These are phyloP conservation scores for Plasmopara halstedii DNA, from an alignment of 352 stramenopile species.

Conservation along the genomic window DNA sequence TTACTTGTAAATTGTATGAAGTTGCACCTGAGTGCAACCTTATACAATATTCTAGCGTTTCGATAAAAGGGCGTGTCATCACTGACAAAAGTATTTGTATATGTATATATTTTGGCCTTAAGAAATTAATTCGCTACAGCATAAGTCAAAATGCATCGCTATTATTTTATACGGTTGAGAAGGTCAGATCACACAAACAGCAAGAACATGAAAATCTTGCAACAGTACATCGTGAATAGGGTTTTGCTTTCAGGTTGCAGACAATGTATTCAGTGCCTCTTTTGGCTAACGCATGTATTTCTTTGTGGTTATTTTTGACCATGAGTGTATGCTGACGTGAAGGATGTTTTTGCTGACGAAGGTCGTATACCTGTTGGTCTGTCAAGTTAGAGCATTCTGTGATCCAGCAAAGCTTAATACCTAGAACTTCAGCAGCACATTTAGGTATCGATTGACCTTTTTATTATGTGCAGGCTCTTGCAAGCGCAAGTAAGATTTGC, in stretches of 20 bases:
- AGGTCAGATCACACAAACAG: not conserved
- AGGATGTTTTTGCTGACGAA: not conserved
- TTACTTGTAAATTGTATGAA: constrained; percentile 14
- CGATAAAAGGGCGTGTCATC: not conserved
- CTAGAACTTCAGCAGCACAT: not conserved
- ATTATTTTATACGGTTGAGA: not conserved
- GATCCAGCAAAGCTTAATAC: not conserved
- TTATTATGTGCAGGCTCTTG: too few species aligned
- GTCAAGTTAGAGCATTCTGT: not conserved
- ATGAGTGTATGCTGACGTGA: not conserved
- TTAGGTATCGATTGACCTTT: too few species aligned
- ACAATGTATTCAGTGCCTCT: constrained; percentile 15
- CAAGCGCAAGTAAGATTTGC: not conserved
- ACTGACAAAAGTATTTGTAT: not conserved
- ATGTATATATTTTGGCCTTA: not conserved
- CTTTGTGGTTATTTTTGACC: not conserved
- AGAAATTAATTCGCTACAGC: not conserved
- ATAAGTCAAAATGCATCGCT: not conserved
- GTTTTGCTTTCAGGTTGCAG: constrained; percentile 15
- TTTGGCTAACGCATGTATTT: too few species aligned
- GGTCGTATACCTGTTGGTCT: not conserved
- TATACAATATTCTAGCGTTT: constrained; percentile 15
- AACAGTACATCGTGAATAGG: constrained; percentile 18
- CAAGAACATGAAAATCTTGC: too few species aligned
- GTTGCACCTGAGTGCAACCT: constrained; percentile 22